phyloP scores from a whole-genome alignment of 345 rosid species.

The Salix udensis region DNA sequence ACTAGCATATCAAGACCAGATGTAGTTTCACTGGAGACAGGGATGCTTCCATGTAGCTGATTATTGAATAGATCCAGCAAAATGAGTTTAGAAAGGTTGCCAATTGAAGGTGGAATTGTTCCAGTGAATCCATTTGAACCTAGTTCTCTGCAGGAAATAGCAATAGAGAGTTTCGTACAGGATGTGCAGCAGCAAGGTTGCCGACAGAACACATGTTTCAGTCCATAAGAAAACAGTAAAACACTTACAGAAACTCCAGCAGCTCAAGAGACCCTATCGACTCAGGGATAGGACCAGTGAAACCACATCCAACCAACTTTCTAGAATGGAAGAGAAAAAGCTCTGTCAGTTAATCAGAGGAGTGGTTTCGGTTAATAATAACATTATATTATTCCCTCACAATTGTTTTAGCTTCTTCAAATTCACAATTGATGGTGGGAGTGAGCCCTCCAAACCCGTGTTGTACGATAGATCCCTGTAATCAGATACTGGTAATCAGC shows the following conservation, averaged over 20 bases:
- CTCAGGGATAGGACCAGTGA: conserved; percentile 64
- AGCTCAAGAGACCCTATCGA: conserved; percentile 53
- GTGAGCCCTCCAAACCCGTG: conserved; percentile 49
- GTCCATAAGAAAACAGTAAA: neutral
- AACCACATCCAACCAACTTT: conserved; percentile 65
- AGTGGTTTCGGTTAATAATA: neutral
- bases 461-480: conserved; percentile 84
- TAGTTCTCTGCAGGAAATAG: conserved; percentile 50
- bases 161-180: neutral
- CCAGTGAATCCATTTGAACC: conserved; percentile 73
- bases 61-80: conserved; percentile 88
- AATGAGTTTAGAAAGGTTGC: conserved; percentile 53
- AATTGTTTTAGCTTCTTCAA: conserved; percentile 53
- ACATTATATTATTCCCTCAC: conserved; percentile 40
- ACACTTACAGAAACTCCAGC: conserved; percentile 59
- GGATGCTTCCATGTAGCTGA: conserved; percentile 59
- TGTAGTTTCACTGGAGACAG: conserved; percentile 59
- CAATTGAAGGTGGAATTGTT: conserved; percentile 65
- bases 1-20: conserved; percentile 79
- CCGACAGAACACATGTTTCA: neutral
- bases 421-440: conserved; percentile 55
- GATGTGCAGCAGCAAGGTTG: neutral
- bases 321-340: conserved; percentile 31
- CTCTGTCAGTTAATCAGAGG: neutral
- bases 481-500: conserved; percentile 13